Conservation (phyloP, 2,329 filamentous ascomycete genomes). For the Thermomyces lanuginosus region DNA sequence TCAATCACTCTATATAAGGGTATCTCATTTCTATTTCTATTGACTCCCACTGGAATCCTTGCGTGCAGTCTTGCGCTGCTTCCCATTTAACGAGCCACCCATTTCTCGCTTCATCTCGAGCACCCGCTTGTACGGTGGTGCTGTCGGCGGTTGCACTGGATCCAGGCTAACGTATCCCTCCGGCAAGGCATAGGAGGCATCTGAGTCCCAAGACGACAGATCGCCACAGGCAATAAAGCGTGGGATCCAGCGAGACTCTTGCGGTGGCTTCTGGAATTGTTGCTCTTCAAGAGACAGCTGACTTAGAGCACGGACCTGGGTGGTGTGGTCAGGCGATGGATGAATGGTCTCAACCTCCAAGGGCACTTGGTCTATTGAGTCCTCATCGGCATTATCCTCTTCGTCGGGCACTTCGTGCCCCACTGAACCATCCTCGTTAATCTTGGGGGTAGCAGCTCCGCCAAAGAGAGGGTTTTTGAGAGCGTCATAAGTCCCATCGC, state of each 20-base stretch:
- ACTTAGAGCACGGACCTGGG: slow-evolving; percentile 24
- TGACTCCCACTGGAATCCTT: too few relatives aligned
- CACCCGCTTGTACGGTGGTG: slow-evolving; percentile 83
- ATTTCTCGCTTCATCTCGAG: slow-evolving; percentile 64
- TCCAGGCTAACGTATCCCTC: slow-evolving; percentile 75
- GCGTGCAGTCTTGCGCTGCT: too few relatives aligned
- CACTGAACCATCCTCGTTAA: slow-evolving; percentile 17
- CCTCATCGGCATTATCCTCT: slow-evolving; percentile 25
- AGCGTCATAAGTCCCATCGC: slow-evolving; percentile 11
- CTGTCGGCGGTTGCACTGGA: slow-evolving; percentile 86
- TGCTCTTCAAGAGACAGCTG: slow-evolving; percentile 21
- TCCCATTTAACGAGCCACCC: too few relatives aligned
- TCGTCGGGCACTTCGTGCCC: slow-evolving; percentile 20
- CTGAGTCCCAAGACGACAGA: slow-evolving; percentile 83
- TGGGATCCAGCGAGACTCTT: slow-evolving; percentile 62
- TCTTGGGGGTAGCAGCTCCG: slow-evolving; percentile 16
- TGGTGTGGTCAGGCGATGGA: slow-evolving; percentile 12
- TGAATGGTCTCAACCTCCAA: too few relatives aligned
- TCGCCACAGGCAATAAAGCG: slow-evolving; percentile 97
- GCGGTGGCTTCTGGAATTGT: slow-evolving; percentile 10
- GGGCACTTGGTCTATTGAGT: too few relatives aligned
- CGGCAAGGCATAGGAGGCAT: slow-evolving; percentile 82
- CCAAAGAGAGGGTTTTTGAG: slow-evolving; percentile 26
- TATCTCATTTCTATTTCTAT: too few relatives aligned
- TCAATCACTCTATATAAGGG: too few relatives aligned